These are phyloP conservation scores for Linaria vulgaris DNA, from an alignment of 257 asterid genomes.

Conservation along the genomic window DNA sequence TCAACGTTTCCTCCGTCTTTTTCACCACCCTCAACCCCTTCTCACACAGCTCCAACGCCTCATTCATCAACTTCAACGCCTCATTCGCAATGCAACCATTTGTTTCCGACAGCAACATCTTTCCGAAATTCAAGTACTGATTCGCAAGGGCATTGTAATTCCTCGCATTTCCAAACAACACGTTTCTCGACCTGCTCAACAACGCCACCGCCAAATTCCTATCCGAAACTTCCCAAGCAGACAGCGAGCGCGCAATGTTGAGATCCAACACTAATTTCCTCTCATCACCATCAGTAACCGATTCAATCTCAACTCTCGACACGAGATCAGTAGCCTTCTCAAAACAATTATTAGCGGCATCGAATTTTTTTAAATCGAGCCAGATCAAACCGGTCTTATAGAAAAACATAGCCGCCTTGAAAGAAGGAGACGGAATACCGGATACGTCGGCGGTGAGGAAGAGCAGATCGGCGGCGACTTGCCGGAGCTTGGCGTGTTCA, in stretches of 20 bases:
- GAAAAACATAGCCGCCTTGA: constrained; percentile 77
- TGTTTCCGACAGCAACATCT: constrained; percentile 47
- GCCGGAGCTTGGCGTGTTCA: constrained; percentile 87
- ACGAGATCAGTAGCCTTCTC: constrained; percentile 90
- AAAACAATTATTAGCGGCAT: constrained; percentile 73
- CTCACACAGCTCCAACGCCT: constrained; percentile 86
- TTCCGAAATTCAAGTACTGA: constrained; percentile 80
- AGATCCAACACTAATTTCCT: constrained; percentile 67
- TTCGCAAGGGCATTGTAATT: constrained; percentile 64
- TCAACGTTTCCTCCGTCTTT: constrained; percentile 62
- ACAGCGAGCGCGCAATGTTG: constrained; percentile 71
- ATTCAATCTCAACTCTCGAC: constrained; percentile 49
- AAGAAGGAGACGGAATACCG: constrained; percentile 76
- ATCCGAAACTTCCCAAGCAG: constrained; percentile 88
- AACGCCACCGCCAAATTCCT: constrained; percentile 61
- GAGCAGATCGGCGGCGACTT: constrained; percentile 78
- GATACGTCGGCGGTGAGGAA: constrained; percentile 57
- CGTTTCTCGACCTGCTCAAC: constrained; percentile 76
- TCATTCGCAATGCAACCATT: constrained; percentile 62
- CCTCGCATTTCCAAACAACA: constrained; percentile 62
- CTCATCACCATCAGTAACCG: constrained; percentile 57
- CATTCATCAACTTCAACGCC: constrained; percentile 83
- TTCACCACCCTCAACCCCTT: constrained; percentile 88
- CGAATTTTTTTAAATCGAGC: constrained; percentile 63
- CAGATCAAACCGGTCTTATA: constrained; percentile 82